A percentile compares a stretch with the other conserved stretches of the same genome.
These are phyloP conservation scores for Clavispora santaluciae DNA, from an alignment of 805 yeast species.

Conservation along the genomic window DNA sequence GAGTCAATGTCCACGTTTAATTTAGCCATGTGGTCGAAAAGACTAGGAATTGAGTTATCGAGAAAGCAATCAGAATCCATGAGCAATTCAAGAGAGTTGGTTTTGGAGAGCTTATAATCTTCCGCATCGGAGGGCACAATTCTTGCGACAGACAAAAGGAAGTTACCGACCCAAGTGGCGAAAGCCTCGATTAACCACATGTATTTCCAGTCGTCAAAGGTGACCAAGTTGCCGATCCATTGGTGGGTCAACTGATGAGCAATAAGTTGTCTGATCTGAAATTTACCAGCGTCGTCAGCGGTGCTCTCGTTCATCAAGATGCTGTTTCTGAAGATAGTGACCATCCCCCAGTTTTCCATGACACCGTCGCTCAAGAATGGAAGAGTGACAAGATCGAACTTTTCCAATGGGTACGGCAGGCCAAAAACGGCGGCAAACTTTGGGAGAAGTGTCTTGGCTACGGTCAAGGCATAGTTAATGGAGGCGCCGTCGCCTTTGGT, in stretches of 20 bases:
- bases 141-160: conserved; percentile 24
- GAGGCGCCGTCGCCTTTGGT: conserved; percentile 46
- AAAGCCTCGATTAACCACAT: conserved; percentile 76
- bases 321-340: conserved; percentile 54
- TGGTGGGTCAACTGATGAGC: conserved; percentile 76
- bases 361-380: conserved; percentile 76
- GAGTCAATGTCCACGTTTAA: conserved; percentile 19
- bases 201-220: conserved; percentile 64
- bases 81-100: conserved; percentile 21
- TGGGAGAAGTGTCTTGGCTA: conserved; percentile 46
- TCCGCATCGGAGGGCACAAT: conserved; percentile 10
- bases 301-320: conserved; percentile 20
- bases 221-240: conserved; percentile 68
- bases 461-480: conserved; percentile 47
- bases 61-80: conserved; percentile 34
- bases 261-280: conserved; percentile 48
- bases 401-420: conserved; percentile 50
- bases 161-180: conserved; percentile 68
- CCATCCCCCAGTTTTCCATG: conserved; percentile 74
- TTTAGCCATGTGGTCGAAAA: conserved; percentile 29
- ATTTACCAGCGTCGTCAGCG: conserved; percentile 21
- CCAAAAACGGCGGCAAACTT: conserved; percentile 42
- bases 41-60: conserved; percentile 27
- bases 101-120: conserved; percentile 11
- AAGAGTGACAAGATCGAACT: conserved; percentile 62